A percentile compares a stretch with the other conserved stretches of the same genome.
These are phyloP conservation scores for Phytophthora macrochlamydospora DNA, from an alignment of 352 stramenopile genomes.

Conservation along the genomic window DNA sequence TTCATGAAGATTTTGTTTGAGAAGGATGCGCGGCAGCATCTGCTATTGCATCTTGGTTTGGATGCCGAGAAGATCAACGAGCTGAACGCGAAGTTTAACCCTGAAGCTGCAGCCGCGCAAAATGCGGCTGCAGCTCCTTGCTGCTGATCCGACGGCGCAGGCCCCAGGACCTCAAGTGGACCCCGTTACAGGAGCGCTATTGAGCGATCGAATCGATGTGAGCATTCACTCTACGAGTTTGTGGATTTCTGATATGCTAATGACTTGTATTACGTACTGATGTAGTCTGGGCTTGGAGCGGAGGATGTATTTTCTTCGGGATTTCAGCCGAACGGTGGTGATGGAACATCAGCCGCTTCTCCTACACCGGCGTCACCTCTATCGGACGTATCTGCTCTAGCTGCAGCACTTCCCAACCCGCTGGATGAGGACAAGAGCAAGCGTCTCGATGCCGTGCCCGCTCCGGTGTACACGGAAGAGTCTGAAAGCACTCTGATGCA, in stretches of 20 bases:
- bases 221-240: slow-evolving; percentile 21
- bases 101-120: slow-evolving; percentile 38
- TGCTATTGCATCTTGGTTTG: slow-evolving; percentile 95
- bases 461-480: slow-evolving; percentile 85
- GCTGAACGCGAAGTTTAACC: slow-evolving; percentile 82
- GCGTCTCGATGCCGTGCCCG: slow-evolving; percentile 64
- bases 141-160: slow-evolving; percentile 23
- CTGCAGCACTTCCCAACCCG: slow-evolving; percentile 44
- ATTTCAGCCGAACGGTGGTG: slow-evolving; percentile 51
- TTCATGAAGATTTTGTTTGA: slow-evolving; percentile 96
- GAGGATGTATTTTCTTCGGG: slow-evolving; percentile 83
- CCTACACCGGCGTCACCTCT: slow-evolving; percentile 42
- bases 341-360: slow-evolving; percentile 21
- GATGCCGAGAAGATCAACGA: slow-evolving; percentile 92
- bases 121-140: slow-evolving; percentile 29
- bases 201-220: slow-evolving; percentile 82
- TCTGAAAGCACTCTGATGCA: slow-evolving; percentile 95
- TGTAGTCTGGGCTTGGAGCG: slow-evolving; percentile 58
- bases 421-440: slow-evolving; percentile 77
- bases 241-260: slow-evolving; percentile 2
- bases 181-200: slow-evolving; percentile 47
- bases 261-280: slow-evolving; percentile 9
- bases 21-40: slow-evolving; percentile 93
- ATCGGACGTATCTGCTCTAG: slow-evolving; percentile 55
- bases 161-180: slow-evolving; percentile 35